Conservation (phyloP, 1,284 basidiomycete species). For the Psilocybe mexicana region DNA sequence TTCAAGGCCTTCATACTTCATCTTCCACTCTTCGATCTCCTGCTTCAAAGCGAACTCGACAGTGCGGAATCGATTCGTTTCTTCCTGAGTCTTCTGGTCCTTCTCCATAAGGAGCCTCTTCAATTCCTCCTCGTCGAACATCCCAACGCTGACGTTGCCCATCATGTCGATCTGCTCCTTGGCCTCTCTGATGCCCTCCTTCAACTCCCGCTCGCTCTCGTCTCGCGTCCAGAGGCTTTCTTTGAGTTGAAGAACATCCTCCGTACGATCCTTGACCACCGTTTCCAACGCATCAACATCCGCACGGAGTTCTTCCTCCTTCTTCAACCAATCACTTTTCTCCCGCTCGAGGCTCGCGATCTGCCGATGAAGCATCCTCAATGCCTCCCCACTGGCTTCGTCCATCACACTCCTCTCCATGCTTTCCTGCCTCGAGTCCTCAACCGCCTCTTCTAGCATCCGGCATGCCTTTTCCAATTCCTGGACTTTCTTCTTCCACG, state of each 20-base stretch:
- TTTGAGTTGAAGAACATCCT: conserved; percentile 43
- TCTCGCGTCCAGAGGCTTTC: conserved; percentile 52
- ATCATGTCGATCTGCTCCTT: conserved; percentile 61
- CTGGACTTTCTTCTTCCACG: conserved; percentile 72
- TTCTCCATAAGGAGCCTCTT: conserved; percentile 38
- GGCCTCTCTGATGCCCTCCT: conserved; percentile 51
- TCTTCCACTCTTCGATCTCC: conserved; percentile 46
- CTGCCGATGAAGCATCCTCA: conserved; percentile 64
- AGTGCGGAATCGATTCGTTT: conserved; percentile 40
- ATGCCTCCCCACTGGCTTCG: conserved; percentile 69
- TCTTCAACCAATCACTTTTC: conserved; percentile 47
- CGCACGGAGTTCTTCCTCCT: conserved; percentile 42
- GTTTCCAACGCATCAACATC: conserved; percentile 43
- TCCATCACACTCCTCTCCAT: conserved; percentile 77
- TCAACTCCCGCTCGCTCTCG: conserved; percentile 50
- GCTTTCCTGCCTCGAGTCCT: conserved; percentile 63
- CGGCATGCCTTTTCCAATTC: conserved; percentile 68
- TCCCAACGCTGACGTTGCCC: conserved; percentile 42
- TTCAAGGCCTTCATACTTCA: conserved; percentile 36
- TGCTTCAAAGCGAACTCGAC: conserved; percentile 49
- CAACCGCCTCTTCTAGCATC: conserved; percentile 68
- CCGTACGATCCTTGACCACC: conserved; percentile 39
- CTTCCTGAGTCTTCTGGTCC: conserved; percentile 40
- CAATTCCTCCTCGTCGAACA: conserved; percentile 45
- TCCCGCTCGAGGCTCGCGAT: conserved; percentile 64